Evolutionary conservation across 352 stramenopile species (phyloP).

Genomic region (Pythium rhizo-oryzae): DNA sequence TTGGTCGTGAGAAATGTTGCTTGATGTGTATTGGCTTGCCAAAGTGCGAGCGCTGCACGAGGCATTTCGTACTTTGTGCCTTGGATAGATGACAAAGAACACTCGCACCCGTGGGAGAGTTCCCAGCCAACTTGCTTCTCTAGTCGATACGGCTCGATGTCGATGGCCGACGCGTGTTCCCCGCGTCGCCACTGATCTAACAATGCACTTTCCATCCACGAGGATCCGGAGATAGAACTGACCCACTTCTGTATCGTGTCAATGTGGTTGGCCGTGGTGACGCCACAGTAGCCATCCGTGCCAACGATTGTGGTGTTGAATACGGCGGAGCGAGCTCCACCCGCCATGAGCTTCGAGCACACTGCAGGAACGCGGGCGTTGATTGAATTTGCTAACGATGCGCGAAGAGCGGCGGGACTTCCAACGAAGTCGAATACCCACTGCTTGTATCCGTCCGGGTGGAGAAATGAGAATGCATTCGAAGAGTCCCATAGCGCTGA

Average conservation of each 20-base stretch:
- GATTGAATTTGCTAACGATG: slow-evolving; percentile 30
- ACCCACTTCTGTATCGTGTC: slow-evolving; percentile 46
- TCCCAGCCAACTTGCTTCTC: slow-evolving; percentile 51
- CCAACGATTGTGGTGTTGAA: slow-evolving; percentile 48
- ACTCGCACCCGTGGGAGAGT: slow-evolving; percentile 48
- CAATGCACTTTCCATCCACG: slow-evolving; percentile 50
- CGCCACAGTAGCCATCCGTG: slow-evolving; percentile 31
- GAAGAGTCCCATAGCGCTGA: slow-evolving; percentile 45
- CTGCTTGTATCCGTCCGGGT: slow-evolving; percentile 42
- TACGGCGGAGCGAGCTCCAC: slow-evolving; percentile 43
- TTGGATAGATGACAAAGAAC: slow-evolving; percentile 37
- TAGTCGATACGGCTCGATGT: slow-evolving; percentile 70
- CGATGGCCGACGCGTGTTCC: slow-evolving; percentile 27
- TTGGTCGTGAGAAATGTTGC: slow-evolving; percentile 47
- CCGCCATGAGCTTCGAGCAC: slow-evolving; percentile 30
- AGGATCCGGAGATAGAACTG: slow-evolving; percentile 13
- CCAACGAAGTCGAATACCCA: slow-evolving; percentile 41
- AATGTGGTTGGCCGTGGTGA: slow-evolving; percentile 38
- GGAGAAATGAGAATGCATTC: slow-evolving; percentile 52
- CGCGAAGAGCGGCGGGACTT: slow-evolving; percentile 1
- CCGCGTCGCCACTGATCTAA: slow-evolving; percentile 73
- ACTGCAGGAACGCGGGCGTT: slow-evolving; percentile 40
- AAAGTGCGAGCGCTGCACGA: slow-evolving; percentile 45
- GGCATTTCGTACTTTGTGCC: slow-evolving; percentile 51
- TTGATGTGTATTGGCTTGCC: slow-evolving; percentile 34